Evolutionary conservation across 208 protist genomes (phyloP).

Genomic region (Crithidia acanthocephali): DNA sequence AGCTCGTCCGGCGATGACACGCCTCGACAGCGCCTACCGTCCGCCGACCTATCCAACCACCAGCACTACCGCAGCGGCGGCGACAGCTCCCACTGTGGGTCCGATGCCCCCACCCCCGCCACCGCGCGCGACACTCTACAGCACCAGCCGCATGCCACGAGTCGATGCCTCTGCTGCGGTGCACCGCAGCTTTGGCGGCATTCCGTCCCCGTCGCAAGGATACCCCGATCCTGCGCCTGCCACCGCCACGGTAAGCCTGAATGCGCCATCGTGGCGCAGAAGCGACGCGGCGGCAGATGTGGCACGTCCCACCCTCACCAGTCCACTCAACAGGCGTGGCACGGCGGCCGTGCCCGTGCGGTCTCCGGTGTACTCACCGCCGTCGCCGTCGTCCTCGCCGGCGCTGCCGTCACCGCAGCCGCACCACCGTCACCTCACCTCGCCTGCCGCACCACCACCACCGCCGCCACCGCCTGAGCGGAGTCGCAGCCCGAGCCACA

Average conservation of each 20-base stretch:
- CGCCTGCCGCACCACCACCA: slow-evolving; percentile 5
- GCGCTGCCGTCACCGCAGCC: too few species aligned
- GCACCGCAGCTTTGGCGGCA: not conserved
- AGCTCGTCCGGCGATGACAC: slow-evolving; percentile 18
- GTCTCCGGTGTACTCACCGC: not conserved
- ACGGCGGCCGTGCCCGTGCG: not conserved
- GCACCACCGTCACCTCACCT: not conserved
- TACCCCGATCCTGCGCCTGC: not conserved
- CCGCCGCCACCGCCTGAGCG: slow-evolving; percentile 21
- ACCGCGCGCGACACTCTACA: slow-evolving; percentile 27
- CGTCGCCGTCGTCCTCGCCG: not conserved
- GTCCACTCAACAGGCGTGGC: not conserved
- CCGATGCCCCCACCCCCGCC: slow-evolving; percentile 10
- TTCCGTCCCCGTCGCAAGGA: not conserved
- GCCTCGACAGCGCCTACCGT: slow-evolving; percentile 20
- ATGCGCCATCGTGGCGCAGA: slow-evolving; percentile 3
- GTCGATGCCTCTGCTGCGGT: not conserved
- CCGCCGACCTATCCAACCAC: slow-evolving; percentile 22
- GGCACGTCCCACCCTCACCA: not conserved
- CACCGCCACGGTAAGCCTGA: not conserved
- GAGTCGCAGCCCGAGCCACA: slow-evolving; percentile 23
- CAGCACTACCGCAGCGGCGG: not conserved
- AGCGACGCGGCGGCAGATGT: not conserved
- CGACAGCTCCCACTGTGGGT: not conserved
- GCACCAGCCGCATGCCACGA: slow-evolving; percentile 4